Conservation (phyloP, 176 grass and related monocot genomes). For the Phyllostachys edulis region DNA sequence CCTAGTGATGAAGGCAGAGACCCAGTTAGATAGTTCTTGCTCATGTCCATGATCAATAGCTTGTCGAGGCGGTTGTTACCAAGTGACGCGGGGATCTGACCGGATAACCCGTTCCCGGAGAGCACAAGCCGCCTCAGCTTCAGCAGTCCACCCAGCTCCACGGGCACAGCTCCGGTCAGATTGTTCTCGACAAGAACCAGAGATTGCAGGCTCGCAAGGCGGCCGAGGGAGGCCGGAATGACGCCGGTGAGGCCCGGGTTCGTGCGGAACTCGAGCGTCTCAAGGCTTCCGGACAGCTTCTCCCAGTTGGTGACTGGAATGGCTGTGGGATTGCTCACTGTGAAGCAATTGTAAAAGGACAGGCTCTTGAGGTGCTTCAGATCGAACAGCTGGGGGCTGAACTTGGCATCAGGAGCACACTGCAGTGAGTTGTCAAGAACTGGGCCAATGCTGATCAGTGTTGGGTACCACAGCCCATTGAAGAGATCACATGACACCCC, state of each 20-base stretch:
- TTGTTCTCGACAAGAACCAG: conserved; percentile 79
- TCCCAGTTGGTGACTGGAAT: conserved; percentile 68
- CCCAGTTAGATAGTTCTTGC: conserved; percentile 53
- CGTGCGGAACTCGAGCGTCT: conserved; percentile 72
- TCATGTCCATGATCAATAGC: conserved; percentile 62
- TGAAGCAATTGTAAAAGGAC: conserved; percentile 78
- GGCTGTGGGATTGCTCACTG: conserved; percentile 21
- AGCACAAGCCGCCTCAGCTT: conserved; percentile 66
- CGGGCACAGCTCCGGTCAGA: conserved; percentile 52
- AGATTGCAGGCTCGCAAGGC: conserved; percentile 62
- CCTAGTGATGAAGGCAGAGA: conserved; percentile 65
- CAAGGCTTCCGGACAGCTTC: conserved; percentile 49
- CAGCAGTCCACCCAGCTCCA: conserved; percentile 46
- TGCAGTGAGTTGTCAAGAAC: conserved; percentile 85
- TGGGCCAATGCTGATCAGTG: conserved; percentile 70
- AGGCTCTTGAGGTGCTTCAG: conserved; percentile 71
- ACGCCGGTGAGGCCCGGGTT: conserved; percentile 56
- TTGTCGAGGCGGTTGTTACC: conserved; percentile 36
- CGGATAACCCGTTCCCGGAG: conserved; percentile 63
- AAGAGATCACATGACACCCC: conserved; percentile 96
- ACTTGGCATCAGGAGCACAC: conserved; percentile 53
- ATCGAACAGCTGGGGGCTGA: conserved; percentile 66
- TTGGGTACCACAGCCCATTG: conserved; percentile 82
- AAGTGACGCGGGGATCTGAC: conserved; percentile 57
- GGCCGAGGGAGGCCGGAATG: conserved; percentile 52